Conservation (phyloP, 768 basidiomycete species). For the Lenzites betulinus region DNA sequence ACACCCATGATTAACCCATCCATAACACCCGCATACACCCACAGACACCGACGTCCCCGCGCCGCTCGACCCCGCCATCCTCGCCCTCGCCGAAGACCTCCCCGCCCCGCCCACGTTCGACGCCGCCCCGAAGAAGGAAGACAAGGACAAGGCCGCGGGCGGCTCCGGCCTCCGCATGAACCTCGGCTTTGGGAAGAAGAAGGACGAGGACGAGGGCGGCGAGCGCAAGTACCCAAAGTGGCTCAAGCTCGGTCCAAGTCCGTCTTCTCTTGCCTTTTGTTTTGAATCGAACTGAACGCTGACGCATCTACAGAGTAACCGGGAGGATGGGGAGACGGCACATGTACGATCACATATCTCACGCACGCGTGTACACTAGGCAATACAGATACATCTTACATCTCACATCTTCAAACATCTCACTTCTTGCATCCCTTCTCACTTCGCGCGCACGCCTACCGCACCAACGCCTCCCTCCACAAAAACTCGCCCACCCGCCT, state of each 20-base stretch:
- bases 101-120: constrained; percentile 55
- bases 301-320: background rate
- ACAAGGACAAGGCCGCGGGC: constrained; percentile 3
- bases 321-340: too few relatives aligned
- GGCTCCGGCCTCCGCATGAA: constrained; percentile 5
- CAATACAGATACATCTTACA: background rate
- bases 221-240: constrained; percentile 77
- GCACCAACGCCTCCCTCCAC: constrained; percentile 25
- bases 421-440: background rate
- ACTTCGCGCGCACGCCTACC: background rate
- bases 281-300: background rate
- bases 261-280: constrained; percentile 11
- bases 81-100: constrained; percentile 63
- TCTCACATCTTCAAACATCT: background rate
- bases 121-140: constrained; percentile 16
- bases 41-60: constrained; percentile 61
- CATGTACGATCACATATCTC: background rate
- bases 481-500: constrained; percentile 39
- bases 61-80: constrained; percentile 60
- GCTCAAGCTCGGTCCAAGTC: constrained; percentile 70
- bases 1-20: background rate
- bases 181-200: constrained; percentile 11
- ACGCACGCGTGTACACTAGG: background rate
- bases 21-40: background rate
- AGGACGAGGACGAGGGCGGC: constrained; percentile 13